Base-by-base conservation (phyloP, 1,139 yeast species). In the Scheffersomyces stambukii region DNA sequence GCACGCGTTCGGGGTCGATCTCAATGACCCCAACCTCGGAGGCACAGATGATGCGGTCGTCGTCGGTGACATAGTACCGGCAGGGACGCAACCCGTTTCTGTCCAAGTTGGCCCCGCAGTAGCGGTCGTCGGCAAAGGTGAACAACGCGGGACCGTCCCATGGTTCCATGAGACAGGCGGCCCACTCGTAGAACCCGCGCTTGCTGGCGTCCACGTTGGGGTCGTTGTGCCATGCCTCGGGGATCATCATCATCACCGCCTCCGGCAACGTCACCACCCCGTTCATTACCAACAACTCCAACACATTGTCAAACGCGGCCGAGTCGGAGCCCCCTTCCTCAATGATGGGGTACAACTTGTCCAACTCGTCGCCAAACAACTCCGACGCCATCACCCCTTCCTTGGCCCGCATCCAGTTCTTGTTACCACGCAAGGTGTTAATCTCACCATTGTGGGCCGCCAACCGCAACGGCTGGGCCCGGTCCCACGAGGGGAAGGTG, bases 101-200 rank as follows among this genome's bases (percentile, higher is more conserved):
- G 63, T 91, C 98, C 46, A 91, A 74, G 57, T 89, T 89, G 30
- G 98, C 98, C 65, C 98, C 98, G 64, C 96, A 86, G 71, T 85
- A 91, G 51, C 97, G 76, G 42, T 95, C 97, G 58, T 91, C 97
- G 20, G 97, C 93, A 60, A 91, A 91, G 19, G 95, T 88, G 67
- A 91, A 85, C 47, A 91, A 70, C 23, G 97, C 97, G 20, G 98
- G 98, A 44, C 98, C 98, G 64, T 91, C 98, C 98, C 98, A 91
- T 13, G 98, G 97, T 65, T 91, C 98, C 96, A 91, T 91, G 45
- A 89, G 66, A 64, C 96, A 88, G 11, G 98, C 96, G 28, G 97
- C 97, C 98, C 98, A 91, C 60, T 91, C 97, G 62, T 89, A 91
- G 60, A 93, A 91, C 1, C 97, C 96, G 50, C 75, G 79, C 65